These are phyloP conservation scores for Ulvella scutata DNA, from an alignment of 139 green algal species.

Conservation along the genomic window DNA sequence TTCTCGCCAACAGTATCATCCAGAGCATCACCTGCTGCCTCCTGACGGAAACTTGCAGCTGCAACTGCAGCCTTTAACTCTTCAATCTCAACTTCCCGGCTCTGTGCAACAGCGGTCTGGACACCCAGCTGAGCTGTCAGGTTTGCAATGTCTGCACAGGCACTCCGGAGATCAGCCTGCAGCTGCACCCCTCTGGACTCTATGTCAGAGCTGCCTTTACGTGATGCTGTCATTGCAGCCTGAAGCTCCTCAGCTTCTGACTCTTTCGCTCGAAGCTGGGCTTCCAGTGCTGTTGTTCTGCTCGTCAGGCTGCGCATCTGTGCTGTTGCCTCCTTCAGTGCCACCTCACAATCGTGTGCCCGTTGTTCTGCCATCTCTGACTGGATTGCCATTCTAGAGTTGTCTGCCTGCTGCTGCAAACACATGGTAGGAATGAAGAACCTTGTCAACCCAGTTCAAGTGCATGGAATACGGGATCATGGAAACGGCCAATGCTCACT, in stretches of 20 bases:
- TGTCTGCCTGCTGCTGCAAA: not conserved
- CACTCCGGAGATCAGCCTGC: not conserved
- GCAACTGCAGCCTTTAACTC: not conserved
- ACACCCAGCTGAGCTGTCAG: not conserved
- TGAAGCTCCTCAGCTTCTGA: not conserved
- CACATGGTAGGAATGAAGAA: not conserved
- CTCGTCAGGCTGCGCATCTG: not conserved
- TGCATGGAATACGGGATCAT: too few species aligned
- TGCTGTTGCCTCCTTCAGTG: not conserved
- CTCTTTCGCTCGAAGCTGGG: not conserved
- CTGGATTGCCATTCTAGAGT: not conserved
- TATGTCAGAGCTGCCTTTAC: not conserved
- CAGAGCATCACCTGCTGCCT: not conserved
- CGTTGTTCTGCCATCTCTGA: not conserved
- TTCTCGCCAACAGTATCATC: not conserved
- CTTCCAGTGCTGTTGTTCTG: not conserved
- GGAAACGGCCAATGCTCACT: too few species aligned
- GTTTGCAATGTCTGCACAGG: not conserved
- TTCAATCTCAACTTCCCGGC: not conserved
- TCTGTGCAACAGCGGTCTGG: not conserved
- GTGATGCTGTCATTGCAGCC: not conserved
- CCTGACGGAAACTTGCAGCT: not conserved
- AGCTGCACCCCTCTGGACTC: not conserved
- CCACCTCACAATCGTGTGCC: not conserved
- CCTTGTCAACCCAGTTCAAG: too few species aligned